phyloP scores from a whole-genome alignment of 306 rosid genomes.

The Begonia loranthoides region DNA sequence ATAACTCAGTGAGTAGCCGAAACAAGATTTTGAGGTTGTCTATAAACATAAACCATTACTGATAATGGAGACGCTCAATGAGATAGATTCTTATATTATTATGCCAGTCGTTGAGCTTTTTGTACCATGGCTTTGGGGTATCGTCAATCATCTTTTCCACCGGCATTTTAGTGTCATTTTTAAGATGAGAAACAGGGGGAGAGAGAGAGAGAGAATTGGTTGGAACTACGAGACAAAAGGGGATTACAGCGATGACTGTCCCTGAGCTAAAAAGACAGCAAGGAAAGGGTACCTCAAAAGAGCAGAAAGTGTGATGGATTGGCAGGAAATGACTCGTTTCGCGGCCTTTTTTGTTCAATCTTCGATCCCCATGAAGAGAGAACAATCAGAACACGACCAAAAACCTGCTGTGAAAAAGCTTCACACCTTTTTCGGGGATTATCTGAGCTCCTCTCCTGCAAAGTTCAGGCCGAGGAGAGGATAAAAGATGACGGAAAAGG shows the following conservation, averaged over 20 bases:
- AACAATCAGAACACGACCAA: slow-evolving; percentile 25
- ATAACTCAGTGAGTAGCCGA: too few species aligned
- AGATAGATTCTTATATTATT: too few species aligned
- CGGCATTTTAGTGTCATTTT: not conserved
- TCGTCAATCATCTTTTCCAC: not conserved
- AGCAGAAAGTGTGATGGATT: slow-evolving; percentile 64
- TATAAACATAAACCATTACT: too few species aligned
- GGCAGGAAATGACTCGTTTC: slow-evolving; percentile 46
- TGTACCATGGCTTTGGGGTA: too few species aligned
- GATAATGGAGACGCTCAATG: not conserved
- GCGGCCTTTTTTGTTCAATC: slow-evolving; percentile 32
- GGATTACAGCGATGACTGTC: slow-evolving; percentile 16
- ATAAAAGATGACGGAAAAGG: not conserved
- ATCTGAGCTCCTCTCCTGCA: slow-evolving; percentile 7
- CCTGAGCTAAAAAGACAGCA: slow-evolving; percentile 16
- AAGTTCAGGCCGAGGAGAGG: not conserved
- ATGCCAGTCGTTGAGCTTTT: not conserved
- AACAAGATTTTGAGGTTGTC: too few species aligned
- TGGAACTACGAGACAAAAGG: slow-evolving; percentile 9
- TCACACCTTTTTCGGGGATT: slow-evolving; percentile 25
- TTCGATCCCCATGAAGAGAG: slow-evolving; percentile 12
- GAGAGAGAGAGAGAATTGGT: not conserved
- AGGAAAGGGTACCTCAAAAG: slow-evolving; percentile 57
- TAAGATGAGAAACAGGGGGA: not conserved
- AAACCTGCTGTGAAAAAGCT: slow-evolving; percentile 36